These are phyloP conservation scores for Colletotrichum spinosum DNA, from an alignment of 2,329 filamentous ascomycete genomes.

Conservation along the genomic window DNA sequence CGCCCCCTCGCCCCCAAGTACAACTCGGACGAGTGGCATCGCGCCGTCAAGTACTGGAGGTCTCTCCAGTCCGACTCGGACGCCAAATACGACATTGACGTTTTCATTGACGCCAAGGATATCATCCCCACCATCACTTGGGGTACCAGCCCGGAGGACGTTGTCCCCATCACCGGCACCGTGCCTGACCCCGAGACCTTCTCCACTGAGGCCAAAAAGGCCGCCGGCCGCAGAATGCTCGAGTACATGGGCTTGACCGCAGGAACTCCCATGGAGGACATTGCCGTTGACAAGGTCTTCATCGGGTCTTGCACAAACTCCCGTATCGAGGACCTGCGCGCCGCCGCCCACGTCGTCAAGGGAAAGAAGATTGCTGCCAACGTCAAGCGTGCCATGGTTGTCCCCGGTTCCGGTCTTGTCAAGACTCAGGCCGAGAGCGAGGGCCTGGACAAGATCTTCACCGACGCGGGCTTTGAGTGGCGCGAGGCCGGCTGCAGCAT, in stretches of 20 bases:
- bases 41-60: slow-evolving; percentile 88
- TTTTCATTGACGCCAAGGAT: slow-evolving; percentile 92
- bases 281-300: slow-evolving; percentile 93
- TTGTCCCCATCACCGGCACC: slow-evolving; percentile 91
- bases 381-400: slow-evolving; percentile 94
- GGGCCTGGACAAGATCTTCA: slow-evolving; percentile 92
- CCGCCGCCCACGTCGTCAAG: slow-evolving; percentile 86
- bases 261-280: slow-evolving; percentile 92
- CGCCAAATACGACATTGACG: slow-evolving; percentile 89
- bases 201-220: slow-evolving; percentile 81
- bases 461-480: slow-evolving; percentile 95
- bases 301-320: slow-evolving; percentile 99
- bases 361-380: slow-evolving; percentile 89
- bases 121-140: slow-evolving; percentile 94
- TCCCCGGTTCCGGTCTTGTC: slow-evolving; percentile 93
- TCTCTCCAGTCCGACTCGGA: slow-evolving; percentile 86
- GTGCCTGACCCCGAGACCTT: slow-evolving; percentile 94
- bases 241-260: slow-evolving; percentile 96
- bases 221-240: slow-evolving; percentile 81
- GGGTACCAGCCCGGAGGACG: slow-evolving; percentile 97
- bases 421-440: slow-evolving; percentile 93
- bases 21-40: slow-evolving; percentile 89
- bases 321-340: slow-evolving; percentile 93
- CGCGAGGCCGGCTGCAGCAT: slow-evolving; percentile 98
- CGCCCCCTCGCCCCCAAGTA: slow-evolving; percentile 87